These are phyloP conservation scores for Debaryomyces tyrocola DNA, from an alignment of 805 yeast genomes.

Conservation along the genomic window DNA sequence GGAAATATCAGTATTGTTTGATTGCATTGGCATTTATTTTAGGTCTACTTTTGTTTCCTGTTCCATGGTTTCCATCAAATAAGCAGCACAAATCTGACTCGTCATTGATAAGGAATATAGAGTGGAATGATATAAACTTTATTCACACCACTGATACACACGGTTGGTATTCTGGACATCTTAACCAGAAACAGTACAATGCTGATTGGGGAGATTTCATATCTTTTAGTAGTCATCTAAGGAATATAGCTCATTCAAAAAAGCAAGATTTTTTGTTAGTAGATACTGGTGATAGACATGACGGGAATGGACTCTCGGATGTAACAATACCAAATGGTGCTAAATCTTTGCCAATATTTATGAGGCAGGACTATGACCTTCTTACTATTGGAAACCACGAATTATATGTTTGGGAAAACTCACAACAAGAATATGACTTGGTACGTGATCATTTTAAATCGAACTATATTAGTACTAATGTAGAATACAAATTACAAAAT, in stretches of 20 bases:
- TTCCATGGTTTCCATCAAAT: not conserved
- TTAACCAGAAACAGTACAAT: conserved; percentile 70
- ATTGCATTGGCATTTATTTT: not conserved
- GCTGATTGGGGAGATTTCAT: conserved; percentile 93
- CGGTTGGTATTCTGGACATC: conserved; percentile 94
- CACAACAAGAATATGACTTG: conserved; percentile 61
- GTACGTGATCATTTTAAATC: conserved; percentile 62
- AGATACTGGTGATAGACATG: conserved; percentile 93
- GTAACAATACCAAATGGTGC: conserved; percentile 72
- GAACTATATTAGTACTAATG: conserved; percentile 70
- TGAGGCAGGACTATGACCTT: conserved; percentile 67
- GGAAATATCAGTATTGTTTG: too few species aligned
- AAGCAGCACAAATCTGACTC: not conserved
- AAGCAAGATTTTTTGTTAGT: conserved; percentile 68
- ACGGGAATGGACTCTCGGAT: conserved; percentile 90
- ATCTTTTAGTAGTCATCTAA: conserved; percentile 60
- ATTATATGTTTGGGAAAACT: conserved; percentile 65
- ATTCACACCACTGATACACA: conserved; percentile 96
- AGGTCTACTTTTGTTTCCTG: not conserved
- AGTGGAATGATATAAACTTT: conserved; percentile 76
- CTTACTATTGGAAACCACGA: conserved; percentile 92
- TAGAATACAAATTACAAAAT: conserved; percentile 50
- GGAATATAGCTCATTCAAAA: conserved; percentile 38
- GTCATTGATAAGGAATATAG: conserved; percentile 45
- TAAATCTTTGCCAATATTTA: conserved; percentile 61